Evolutionary conservation across 1,284 basidiomycete genomes (phyloP).

Genomic region (Melampsora allii-populina): DNA sequence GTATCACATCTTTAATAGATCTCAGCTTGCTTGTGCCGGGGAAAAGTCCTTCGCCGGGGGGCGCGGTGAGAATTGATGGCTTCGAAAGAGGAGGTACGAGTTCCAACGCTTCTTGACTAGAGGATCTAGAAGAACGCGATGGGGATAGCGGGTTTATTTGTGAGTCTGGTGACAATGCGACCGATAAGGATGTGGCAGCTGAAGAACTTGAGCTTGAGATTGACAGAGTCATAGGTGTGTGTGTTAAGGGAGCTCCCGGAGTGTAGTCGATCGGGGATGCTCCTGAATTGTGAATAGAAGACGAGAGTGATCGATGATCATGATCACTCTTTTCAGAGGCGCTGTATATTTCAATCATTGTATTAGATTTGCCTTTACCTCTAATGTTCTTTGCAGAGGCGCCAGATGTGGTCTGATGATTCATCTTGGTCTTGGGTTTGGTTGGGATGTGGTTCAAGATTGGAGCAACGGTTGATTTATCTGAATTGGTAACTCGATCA

Average conservation of each 20-base stretch:
- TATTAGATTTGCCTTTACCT: slow-evolving; percentile 7
- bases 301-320: not conserved
- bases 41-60: slow-evolving; percentile 51
- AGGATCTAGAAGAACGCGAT: not conserved
- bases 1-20: no score
- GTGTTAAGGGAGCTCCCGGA: not conserved
- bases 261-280: not conserved
- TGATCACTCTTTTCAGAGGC: slow-evolving; percentile 6
- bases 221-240: not conserved
- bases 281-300: not conserved
- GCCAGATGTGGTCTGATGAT: not conserved
- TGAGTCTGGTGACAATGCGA: not conserved
- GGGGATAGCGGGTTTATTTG: not conserved
- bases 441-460: not conserved
- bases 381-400: not conserved
- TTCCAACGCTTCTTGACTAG: not conserved
- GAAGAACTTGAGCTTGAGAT: slow-evolving; percentile 3
- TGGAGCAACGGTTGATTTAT: not conserved
- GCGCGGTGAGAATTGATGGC: slow-evolving; percentile 23
- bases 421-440: not conserved
- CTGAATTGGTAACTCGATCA: slow-evolving; percentile 14
- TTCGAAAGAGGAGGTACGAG: not conserved
- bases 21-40: no score
- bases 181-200: not conserved
- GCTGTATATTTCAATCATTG: slow-evolving; percentile 2